phyloP scores from a whole-genome alignment of 176 grass and related monocot genomes.

The Guadua angustifolia region DNA sequence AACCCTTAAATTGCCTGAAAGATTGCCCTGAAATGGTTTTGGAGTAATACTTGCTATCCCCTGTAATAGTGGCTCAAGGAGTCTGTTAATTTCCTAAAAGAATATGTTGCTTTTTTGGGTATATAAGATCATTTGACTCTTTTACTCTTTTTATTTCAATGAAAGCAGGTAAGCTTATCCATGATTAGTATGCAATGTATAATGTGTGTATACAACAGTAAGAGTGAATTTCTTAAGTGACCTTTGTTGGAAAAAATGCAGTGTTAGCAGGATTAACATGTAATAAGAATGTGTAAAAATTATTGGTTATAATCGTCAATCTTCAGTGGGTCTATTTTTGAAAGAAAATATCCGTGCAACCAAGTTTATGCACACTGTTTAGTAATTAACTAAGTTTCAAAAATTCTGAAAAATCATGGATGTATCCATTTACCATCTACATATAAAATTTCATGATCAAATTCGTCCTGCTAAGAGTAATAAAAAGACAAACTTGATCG shows the following conservation, averaged over 20 bases:
- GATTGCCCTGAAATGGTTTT: not conserved
- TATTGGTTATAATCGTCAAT: constrained; percentile 11
- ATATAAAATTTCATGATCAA: too few species aligned
- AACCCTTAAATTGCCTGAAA: not conserved
- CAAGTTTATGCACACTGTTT: too few species aligned
- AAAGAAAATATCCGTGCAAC: too few species aligned
- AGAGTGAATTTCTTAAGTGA: not conserved
- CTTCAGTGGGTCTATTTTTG: not conserved
- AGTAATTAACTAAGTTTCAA: too few species aligned
- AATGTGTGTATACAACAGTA: not conserved
- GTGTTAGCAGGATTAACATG: not conserved
- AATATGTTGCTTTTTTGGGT: not conserved
- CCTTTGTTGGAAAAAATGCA: constrained; percentile 15
- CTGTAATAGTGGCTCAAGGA: not conserved
- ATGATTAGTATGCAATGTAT: not conserved
- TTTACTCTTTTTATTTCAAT: constrained; percentile 5
- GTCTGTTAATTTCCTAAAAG: not conserved
- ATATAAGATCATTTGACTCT: constrained; percentile 9
- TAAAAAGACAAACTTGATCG: too few species aligned
- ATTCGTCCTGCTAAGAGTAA: too few species aligned
- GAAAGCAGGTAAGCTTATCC: not conserved
- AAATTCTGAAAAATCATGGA: too few species aligned
- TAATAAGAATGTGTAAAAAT: not conserved
- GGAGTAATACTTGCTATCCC: not conserved
- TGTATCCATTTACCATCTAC: too few species aligned